Conservation (phyloP, 176 grass and related monocot genomes). For the Lolium multiflorum region DNA sequence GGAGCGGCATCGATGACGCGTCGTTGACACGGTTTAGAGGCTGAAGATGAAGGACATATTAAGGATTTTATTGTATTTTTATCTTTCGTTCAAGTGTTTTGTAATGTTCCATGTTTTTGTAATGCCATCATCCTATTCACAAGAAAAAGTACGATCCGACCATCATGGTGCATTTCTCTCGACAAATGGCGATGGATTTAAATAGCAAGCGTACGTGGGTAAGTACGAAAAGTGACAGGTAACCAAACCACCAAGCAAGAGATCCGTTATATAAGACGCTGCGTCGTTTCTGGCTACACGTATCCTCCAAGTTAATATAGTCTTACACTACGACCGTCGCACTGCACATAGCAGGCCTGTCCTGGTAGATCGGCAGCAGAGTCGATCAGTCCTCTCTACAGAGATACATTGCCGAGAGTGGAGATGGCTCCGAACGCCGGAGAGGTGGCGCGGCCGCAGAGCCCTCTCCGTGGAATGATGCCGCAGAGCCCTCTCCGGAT, state of each 20-base stretch:
- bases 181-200: conserved; percentile 6
- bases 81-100: too few species aligned
- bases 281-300: conserved; percentile 30
- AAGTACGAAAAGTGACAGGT: conserved; percentile 47
- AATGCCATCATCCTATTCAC: too few species aligned
- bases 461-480: conserved; percentile 34
- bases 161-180: too few species aligned
- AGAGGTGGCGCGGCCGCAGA: conserved; percentile 27
- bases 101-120: too few species aligned
- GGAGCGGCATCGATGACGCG: too few species aligned
- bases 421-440: conserved; percentile 45
- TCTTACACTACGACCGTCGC: background rate
- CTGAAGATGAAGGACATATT: too few species aligned
- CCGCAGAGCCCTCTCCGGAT: conserved; percentile 72
- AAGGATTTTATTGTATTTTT: too few species aligned
- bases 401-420: background rate
- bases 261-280: conserved; percentile 52
- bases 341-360: background rate
- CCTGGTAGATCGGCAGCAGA: background rate
- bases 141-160: background rate
- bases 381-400: background rate
- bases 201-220: conserved; percentile 40
- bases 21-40: too few species aligned
- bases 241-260: conserved; percentile 46
- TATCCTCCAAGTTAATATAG: background rate